A percentile compares a stretch with the other conserved stretches of the same genome.
Evolutionary conservation across 805 yeast species (phyloP).

Genomic region (Candida xyloterini): DNA sequence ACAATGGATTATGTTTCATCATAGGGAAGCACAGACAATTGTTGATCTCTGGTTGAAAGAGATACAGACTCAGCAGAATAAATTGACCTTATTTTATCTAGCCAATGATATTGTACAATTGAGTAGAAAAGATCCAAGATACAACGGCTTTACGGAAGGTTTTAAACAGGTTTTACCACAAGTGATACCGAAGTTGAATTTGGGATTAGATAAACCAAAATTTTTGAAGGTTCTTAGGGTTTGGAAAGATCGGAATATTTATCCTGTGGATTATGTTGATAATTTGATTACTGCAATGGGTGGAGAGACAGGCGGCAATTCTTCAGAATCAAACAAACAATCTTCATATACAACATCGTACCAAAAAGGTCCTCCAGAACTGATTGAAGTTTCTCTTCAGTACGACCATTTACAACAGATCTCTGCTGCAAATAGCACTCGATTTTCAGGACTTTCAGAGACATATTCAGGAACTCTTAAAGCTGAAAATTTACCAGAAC

Average conservation of each 20-base stretch:
- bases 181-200: conserved; percentile 36
- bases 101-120: conserved; percentile 83
- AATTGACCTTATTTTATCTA: conserved; percentile 60
- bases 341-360: neutral
- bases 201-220: conserved; percentile 33
- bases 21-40: conserved; percentile 51
- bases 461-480: conserved; percentile 26
- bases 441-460: conserved; percentile 21
- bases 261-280: conserved; percentile 26
- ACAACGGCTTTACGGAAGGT: conserved; percentile 51
- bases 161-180: conserved; percentile 50
- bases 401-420: conserved; percentile 24
- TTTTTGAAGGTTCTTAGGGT: conserved; percentile 51
- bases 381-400: conserved; percentile 23
- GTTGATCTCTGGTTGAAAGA: conserved; percentile 50
- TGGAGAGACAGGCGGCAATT: neutral
- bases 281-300: conserved; percentile 11
- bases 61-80: conserved; percentile 27
- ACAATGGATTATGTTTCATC: conserved; percentile 69
- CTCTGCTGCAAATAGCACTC: conserved; percentile 19
- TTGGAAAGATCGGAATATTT: conserved; percentile 55
- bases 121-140: conserved; percentile 58
- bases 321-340: conserved; percentile 1
- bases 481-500: conserved; percentile 33
- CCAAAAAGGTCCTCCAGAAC: conserved; percentile 25